A percentile compares a stretch with the other conserved stretches of the same genome.
phyloP scores from a whole-genome alignment of 2,329 filamentous ascomycete species.

The Clarireedia homoeocarpa region DNA sequence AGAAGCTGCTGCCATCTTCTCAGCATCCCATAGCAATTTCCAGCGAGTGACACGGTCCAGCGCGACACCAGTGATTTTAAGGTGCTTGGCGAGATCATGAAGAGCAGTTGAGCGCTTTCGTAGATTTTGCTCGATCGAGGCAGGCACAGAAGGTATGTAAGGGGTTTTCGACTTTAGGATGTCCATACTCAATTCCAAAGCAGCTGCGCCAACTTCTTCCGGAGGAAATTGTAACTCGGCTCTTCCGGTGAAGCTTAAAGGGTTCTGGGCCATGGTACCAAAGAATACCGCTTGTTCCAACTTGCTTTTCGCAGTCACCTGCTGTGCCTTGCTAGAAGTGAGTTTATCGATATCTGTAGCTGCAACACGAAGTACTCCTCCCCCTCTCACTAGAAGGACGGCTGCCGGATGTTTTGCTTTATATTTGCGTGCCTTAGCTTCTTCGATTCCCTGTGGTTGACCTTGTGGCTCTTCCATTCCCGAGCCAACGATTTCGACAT shows the following conservation, averaged over 20 bases:
- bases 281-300: conserved; percentile 94
- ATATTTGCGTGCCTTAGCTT: conserved; percentile 41
- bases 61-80: conserved; percentile 57
- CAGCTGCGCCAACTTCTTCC: conserved; percentile 68
- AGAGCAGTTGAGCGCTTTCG: conserved; percentile 65
- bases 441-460: conserved; percentile 34
- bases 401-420: conserved; percentile 54
- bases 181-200: conserved; percentile 69
- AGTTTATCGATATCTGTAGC: conserved; percentile 53
- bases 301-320: conserved; percentile 77
- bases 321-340: conserved; percentile 47
- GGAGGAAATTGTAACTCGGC: conserved; percentile 58
- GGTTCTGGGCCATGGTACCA: conserved; percentile 71
- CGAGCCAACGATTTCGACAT: conserved; percentile 56
- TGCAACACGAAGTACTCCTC: conserved; percentile 52
- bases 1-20: conserved; percentile 76
- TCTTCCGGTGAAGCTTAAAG: conserved; percentile 73
- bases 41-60: conserved; percentile 65
- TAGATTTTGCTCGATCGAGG: conserved; percentile 76
- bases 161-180: conserved; percentile 71
- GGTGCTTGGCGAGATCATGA: conserved; percentile 63
- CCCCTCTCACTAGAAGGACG: conserved; percentile 55
- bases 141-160: conserved; percentile 64
- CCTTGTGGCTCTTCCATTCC: conserved; percentile 52
- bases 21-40: conserved; percentile 79